These are phyloP conservation scores for Vaccinium myrtillus DNA, from an alignment of 148 eudicot species.

Conservation along the genomic window DNA sequence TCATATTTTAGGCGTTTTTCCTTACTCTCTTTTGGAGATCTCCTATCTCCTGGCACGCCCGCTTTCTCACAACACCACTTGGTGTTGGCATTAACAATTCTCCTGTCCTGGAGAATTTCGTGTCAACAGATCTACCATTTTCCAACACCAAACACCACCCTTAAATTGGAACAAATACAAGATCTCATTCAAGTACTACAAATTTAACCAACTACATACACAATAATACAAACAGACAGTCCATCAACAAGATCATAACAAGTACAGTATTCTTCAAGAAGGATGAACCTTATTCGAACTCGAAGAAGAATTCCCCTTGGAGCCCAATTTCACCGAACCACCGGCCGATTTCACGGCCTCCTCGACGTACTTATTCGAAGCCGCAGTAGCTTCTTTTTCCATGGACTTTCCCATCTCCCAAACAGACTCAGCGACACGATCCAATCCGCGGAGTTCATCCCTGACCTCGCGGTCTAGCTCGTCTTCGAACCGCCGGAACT, in stretches of 20 bases:
- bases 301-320: not conserved
- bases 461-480: slow-evolving; percentile 41
- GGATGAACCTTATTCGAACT: slow-evolving; percentile 65
- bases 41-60: too few species aligned
- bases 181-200: not conserved
- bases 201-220: not conserved
- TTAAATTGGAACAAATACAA: not conserved
- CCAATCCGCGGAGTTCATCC: slow-evolving; percentile 46
- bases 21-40: too few species aligned
- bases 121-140: too few species aligned
- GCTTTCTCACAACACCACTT: too few species aligned
- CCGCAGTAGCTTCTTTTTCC: slow-evolving; percentile 61
- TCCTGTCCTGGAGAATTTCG: too few species aligned
- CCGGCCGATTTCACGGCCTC: slow-evolving; percentile 60
- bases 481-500: slow-evolving; percentile 56
- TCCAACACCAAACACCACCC: not conserved
- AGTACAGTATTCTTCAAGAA: slow-evolving; percentile 27
- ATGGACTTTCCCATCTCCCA: slow-evolving; percentile 48
- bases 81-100: too few species aligned
- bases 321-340: too few species aligned
- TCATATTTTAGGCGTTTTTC: too few species aligned
- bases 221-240: not conserved
- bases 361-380: slow-evolving; percentile 67
- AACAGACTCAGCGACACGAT: slow-evolving; percentile 43
- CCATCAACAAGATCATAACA: not conserved